phyloP scores from a whole-genome alignment of 2,329 filamentous ascomycete species.

The Colletotrichum nymphaeae region DNA sequence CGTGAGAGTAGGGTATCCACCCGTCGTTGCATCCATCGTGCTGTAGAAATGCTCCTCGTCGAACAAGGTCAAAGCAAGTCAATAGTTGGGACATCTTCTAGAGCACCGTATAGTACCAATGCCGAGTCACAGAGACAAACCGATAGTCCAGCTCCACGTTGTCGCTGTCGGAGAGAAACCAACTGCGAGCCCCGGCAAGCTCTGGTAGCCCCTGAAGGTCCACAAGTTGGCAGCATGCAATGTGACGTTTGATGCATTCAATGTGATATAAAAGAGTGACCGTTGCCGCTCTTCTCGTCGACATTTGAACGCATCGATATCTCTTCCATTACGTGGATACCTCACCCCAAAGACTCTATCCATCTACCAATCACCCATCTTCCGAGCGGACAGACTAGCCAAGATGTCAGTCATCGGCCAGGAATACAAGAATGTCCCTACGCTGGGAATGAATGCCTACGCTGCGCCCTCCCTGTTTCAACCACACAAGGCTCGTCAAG shows the following conservation, averaged over 20 bases:
- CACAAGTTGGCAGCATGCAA: constrained; percentile 10
- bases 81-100: not conserved
- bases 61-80: not conserved
- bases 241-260: constrained; percentile 6
- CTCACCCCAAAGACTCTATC: not conserved
- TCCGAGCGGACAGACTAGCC: not conserved
- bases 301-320: not conserved
- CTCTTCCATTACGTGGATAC: not conserved
- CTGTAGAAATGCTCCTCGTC: not conserved
- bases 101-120: not conserved
- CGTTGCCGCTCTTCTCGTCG: not conserved
- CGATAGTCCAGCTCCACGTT: not conserved
- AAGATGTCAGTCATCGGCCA: constrained; percentile 29
- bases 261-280: not conserved
- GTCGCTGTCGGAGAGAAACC: not conserved
- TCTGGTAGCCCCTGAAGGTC: not conserved
- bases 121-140: not conserved
- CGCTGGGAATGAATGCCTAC: constrained; percentile 51
- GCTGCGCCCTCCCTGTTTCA: constrained; percentile 58
- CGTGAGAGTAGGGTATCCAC: constrained; percentile 16
- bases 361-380: not conserved
- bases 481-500: constrained; percentile 56
- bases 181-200: constrained; percentile 2
- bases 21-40: constrained; percentile 1
- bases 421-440: constrained; percentile 31